Evolutionary conservation across 192 early-diverging fungal species (phyloP).

Genomic region (Dimargaris cristalligena): DNA sequence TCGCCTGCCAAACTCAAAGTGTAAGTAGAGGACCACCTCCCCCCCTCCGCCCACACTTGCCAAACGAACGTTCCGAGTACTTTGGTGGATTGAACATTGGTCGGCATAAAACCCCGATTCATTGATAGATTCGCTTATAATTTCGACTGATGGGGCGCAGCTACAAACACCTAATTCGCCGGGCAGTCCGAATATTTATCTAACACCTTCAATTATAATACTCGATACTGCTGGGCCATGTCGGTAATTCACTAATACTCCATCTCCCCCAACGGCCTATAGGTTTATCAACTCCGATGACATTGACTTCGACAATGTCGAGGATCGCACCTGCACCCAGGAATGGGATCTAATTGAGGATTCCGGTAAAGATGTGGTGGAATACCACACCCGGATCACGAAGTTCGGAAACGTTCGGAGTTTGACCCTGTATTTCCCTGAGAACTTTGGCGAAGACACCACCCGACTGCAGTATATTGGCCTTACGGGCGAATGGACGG

Average conservation of each 20-base stretch:
- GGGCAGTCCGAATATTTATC: too few relatives aligned
- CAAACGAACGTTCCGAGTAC: too few relatives aligned
- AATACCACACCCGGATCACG: conserved; percentile 46
- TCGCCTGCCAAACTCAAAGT: conserved; percentile 59
- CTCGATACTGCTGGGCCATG: too few relatives aligned
- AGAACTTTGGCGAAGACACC: conserved; percentile 59
- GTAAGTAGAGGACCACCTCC: conserved; percentile 23
- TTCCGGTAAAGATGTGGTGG: conserved; percentile 32
- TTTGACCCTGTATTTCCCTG: conserved; percentile 66
- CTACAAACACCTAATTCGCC: too few relatives aligned
- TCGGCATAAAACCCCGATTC: too few relatives aligned
- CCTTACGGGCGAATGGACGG: conserved; percentile 81
- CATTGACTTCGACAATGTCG: conserved; percentile 77
- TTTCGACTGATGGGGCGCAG: too few relatives aligned
- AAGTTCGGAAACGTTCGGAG: conserved; percentile 65
- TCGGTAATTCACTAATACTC: too few relatives aligned
- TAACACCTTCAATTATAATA: too few relatives aligned
- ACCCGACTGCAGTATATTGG: conserved; percentile 68
- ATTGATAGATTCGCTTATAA: too few relatives aligned
- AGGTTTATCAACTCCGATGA: conserved; percentile 80
- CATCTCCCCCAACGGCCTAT: too few relatives aligned
- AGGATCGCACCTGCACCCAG: conserved; percentile 50
- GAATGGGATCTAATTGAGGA: conserved; percentile 61
- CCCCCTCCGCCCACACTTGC: neutral
- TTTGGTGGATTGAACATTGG: too few relatives aligned